Conservation (phyloP, 2,329 filamentous ascomycete genomes). For the Ilyonectria robusta region DNA sequence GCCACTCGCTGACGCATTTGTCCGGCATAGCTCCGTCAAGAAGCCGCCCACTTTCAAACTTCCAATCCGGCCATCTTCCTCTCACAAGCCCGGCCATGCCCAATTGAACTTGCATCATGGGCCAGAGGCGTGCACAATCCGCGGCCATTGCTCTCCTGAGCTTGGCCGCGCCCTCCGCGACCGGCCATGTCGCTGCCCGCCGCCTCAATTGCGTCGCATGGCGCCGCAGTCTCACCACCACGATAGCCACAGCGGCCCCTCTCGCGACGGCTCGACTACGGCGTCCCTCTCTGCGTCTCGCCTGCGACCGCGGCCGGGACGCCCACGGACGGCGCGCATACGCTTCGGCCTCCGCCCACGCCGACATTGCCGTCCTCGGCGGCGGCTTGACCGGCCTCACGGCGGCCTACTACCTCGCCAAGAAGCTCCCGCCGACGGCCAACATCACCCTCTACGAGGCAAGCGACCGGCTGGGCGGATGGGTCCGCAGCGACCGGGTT, state of each 20-base stretch:
- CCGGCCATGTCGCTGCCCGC: constrained; percentile 24
- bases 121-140: constrained; percentile 46
- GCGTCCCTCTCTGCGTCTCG: constrained; percentile 23
- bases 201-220: constrained; percentile 32
- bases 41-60: neutral
- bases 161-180: constrained; percentile 36
- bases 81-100: constrained; percentile 39
- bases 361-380: constrained; percentile 77
- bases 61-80: constrained; percentile 24
- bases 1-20: neutral
- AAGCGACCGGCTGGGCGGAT: constrained; percentile 80
- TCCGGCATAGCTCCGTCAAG: neutral
- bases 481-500: constrained; percentile 79
- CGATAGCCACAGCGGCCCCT: constrained; percentile 4
- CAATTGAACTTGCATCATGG: constrained; percentile 50
- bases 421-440: constrained; percentile 72
- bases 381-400: constrained; percentile 88
- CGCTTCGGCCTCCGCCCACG: constrained; percentile 40
- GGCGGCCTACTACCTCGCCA: constrained; percentile 82
- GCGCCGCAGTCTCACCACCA: constrained; percentile 33
- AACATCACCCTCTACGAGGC: constrained; percentile 88
- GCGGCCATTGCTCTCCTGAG: constrained; percentile 47
- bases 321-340: constrained; percentile 31
- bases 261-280: constrained; percentile 21
- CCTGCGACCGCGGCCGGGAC: constrained; percentile 12